Evolutionary conservation across 1,139 yeast genomes (phyloP).

Genomic region (Suhomyces kunorum): DNA sequence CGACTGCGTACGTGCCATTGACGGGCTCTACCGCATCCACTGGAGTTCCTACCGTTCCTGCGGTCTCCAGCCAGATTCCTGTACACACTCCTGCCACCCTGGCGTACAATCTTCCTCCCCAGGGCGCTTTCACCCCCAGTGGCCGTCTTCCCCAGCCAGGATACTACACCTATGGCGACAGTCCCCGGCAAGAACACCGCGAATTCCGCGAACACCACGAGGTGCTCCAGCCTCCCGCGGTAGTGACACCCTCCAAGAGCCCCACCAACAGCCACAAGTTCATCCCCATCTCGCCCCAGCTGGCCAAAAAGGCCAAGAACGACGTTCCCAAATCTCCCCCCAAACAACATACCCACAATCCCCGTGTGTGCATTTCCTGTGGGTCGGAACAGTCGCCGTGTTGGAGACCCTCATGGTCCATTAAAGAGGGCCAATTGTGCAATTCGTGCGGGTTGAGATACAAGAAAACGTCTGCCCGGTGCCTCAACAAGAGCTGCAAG

Average conservation of each 20-base stretch:
- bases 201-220: slow-evolving; percentile 3
- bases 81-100: slow-evolving; percentile 5
- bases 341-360: slow-evolving; percentile 32
- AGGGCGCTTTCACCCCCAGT: slow-evolving; percentile 14
- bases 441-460: slow-evolving; percentile 94
- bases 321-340: slow-evolving; percentile 43
- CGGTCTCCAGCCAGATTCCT: too few species aligned
- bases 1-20: too few species aligned
- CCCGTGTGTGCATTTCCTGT: slow-evolving; percentile 82
- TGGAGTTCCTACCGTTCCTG: slow-evolving; percentile 3
- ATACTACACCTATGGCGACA: slow-evolving; percentile 16
- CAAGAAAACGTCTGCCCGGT: slow-evolving; percentile 90
- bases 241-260: slow-evolving; percentile 18
- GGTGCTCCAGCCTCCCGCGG: slow-evolving; percentile 11
- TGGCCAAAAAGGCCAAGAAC: slow-evolving; percentile 31
- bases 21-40: slow-evolving; percentile 13
- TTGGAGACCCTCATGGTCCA: slow-evolving; percentile 98
- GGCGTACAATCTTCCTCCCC: slow-evolving; percentile 15
- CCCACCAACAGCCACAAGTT: slow-evolving; percentile 28
- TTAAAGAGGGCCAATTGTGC: slow-evolving; percentile 86
- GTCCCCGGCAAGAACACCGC: slow-evolving; percentile 1
- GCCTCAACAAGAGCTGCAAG: slow-evolving; percentile 71
- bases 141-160: slow-evolving; percentile 15
- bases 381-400: slow-evolving; percentile 93
- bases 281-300: slow-evolving; percentile 49